Conservation (phyloP, 768 basidiomycete species). For the Russula brevipes region DNA sequence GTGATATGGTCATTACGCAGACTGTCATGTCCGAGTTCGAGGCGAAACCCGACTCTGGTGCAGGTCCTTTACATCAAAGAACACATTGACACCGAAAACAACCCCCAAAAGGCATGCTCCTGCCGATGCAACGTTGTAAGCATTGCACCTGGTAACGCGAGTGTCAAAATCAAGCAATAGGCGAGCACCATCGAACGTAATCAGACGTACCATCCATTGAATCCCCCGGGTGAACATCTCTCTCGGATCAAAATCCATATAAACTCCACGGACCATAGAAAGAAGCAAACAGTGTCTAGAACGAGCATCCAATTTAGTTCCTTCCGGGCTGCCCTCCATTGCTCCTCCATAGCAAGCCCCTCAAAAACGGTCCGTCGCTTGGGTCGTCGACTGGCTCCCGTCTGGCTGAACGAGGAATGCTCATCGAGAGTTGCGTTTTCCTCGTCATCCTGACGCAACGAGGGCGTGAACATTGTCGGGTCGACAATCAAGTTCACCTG, state of each 20-base stretch:
- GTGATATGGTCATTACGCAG: background rate
- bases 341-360: constrained; percentile 57
- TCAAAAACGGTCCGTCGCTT: constrained; percentile 49
- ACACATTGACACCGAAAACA: constrained; percentile 50
- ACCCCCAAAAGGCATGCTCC: constrained; percentile 54
- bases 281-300: constrained; percentile 43
- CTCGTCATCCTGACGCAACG: constrained; percentile 29
- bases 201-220: constrained; percentile 54
- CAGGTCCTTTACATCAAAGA: constrained; percentile 64
- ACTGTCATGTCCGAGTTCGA: constrained; percentile 45
- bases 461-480: constrained; percentile 48
- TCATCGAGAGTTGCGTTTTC: constrained; percentile 38
- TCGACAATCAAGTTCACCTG: constrained; percentile 74
- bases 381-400: constrained; percentile 34
- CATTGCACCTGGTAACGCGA: constrained; percentile 52
- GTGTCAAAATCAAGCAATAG: constrained; percentile 7
- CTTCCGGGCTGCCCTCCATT: constrained; percentile 53
- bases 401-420: constrained; percentile 31
- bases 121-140: constrained; percentile 63
- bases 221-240: constrained; percentile 57
- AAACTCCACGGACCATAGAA: constrained; percentile 56
- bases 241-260: constrained; percentile 56
- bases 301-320: constrained; percentile 49
- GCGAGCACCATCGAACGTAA: background rate
- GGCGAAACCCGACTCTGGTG: constrained; percentile 56